Evolutionary conservation across 148 eudicot species (phyloP), one percentile per base, ranked within the genome.

Genomic region (Camellia japonica): DNA sequence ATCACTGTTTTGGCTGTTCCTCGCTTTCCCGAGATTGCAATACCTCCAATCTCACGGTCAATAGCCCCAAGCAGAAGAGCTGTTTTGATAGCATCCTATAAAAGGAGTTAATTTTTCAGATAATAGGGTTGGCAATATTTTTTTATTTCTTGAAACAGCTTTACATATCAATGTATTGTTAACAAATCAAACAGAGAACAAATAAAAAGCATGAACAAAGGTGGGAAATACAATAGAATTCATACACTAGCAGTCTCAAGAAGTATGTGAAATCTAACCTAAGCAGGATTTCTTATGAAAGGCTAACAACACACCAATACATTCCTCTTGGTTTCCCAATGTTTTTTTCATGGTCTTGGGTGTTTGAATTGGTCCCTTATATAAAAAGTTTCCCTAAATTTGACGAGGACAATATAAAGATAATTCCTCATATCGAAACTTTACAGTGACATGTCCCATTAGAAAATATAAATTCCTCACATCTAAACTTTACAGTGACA

Each of bases 1-100:
- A 96, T 96, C 44, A 96, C 94, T 67, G 99, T 96, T 86, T 96
- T 96, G 12, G 99, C 99, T 19, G 99, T 96, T 84, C 99, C 99
- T 73, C 99, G 85, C 87, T 92, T 96, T 68, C 98, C 99, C 60
- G 95, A 93, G 56, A 96, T 93, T 62, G 97, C 98, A 80, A 96
- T 92, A 49, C 99, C 99, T 79, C 99, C 99, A 64, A 96, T 87
- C 83, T 93, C 98, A 73, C 99, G 93, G 85, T 96, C 99, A 85
- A 88, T 88, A 49, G 99, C 99, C 80, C 98, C 99, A 85, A 93
- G 99, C 77, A 96, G 80, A 20, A 96, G 94, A 68, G 99, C 99
- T 15, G 98, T 91, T 82, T 96, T 96, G 42, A 93, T 92, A 38
- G 99, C 98, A 86, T 96, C 99, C 99, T 96, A 87, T 69, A 72